These are phyloP conservation scores for Cladosporium sp. DNA, from an alignment of 2,329 filamentous ascomycete genomes.

Conservation along the genomic window DNA sequence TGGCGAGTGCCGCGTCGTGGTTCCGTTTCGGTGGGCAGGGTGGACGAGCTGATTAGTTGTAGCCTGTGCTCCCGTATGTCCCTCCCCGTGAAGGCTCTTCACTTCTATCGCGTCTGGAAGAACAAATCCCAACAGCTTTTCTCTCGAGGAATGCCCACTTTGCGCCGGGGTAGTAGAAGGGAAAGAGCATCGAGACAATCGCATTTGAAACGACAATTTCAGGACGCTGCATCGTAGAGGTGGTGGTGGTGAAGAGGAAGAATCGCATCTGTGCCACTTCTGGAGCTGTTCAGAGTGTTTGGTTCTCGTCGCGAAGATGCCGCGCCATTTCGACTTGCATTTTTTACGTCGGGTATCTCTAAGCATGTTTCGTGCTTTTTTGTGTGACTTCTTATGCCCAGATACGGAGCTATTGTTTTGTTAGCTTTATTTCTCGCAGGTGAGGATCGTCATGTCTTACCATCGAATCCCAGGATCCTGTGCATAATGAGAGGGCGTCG, in stretches of 20 bases:
- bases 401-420: conserved; percentile 47
- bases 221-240: conserved; percentile 18
- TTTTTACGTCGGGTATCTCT: conserved; percentile 14
- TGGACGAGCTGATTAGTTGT: conserved; percentile 14
- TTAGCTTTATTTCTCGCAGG: conserved; percentile 23
- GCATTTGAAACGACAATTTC: not conserved
- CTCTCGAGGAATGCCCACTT: conserved; percentile 10
- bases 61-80: conserved; percentile 6
- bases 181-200: conserved; percentile 6
- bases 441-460: conserved; percentile 64
- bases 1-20: conserved; percentile 1
- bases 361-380: conserved; percentile 16
- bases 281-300: conserved; percentile 3
- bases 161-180: conserved; percentile 11
- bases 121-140: conserved; percentile 1
- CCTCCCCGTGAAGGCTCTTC: not conserved
- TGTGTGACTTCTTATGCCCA: conserved; percentile 45
- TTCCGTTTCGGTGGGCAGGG: not conserved
- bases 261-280: conserved; percentile 19
- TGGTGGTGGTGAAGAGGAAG: conserved; percentile 4
- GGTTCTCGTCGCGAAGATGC: conserved; percentile 12
- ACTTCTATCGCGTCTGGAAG: conserved; percentile 7
- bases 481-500: conserved; percentile 98
- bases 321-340: conserved; percentile 7
- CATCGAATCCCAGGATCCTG: conserved; percentile 98